Conservation (phyloP, 192 early-diverging fungal species). For the Dispira simplex region DNA sequence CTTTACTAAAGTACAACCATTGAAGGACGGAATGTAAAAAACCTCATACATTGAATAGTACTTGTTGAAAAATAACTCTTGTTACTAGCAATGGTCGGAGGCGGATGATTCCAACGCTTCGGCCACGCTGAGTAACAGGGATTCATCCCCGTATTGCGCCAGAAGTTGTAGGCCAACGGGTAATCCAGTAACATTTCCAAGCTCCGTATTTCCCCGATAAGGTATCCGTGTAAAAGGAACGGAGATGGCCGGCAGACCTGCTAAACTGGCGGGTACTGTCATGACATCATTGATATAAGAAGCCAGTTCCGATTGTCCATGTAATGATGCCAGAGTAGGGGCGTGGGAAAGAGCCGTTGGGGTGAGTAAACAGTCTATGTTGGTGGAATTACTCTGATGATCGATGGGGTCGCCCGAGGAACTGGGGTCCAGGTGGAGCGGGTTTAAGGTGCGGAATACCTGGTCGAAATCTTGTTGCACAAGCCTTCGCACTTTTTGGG, state of each 20-base stretch:
- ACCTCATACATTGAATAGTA: too few species aligned
- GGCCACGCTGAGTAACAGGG: constrained; percentile 33
- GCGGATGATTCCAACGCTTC: constrained; percentile 16
- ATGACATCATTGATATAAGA: constrained; percentile 78
- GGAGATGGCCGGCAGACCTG: constrained; percentile 60
- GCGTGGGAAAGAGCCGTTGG: constrained; percentile 62
- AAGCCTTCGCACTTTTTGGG: constrained; percentile 66
- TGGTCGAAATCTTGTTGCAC: constrained; percentile 64
- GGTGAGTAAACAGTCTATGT: constrained; percentile 63
- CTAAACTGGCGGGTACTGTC: constrained; percentile 78
- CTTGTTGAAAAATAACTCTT: too few species aligned
- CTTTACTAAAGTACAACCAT: too few species aligned
- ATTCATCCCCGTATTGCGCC: constrained; percentile 73
- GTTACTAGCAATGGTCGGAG: too few species aligned
- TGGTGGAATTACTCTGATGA: not conserved
- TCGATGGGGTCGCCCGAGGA: constrained; percentile 6
- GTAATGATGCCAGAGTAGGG: constrained; percentile 26
- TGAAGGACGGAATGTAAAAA: too few species aligned
- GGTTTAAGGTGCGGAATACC: constrained; percentile 51
- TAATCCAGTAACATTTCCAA: constrained; percentile 22
- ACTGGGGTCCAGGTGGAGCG: constrained; percentile 15
- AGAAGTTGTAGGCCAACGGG: constrained; percentile 78
- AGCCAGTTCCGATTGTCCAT: constrained; percentile 22
- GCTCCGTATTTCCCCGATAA: not conserved
- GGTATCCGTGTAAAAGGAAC: constrained; percentile 33